These are phyloP conservation scores for Naganishia vaughanmartiniae DNA, from an alignment of 768 basidiomycete genomes.

Conservation along the genomic window DNA sequence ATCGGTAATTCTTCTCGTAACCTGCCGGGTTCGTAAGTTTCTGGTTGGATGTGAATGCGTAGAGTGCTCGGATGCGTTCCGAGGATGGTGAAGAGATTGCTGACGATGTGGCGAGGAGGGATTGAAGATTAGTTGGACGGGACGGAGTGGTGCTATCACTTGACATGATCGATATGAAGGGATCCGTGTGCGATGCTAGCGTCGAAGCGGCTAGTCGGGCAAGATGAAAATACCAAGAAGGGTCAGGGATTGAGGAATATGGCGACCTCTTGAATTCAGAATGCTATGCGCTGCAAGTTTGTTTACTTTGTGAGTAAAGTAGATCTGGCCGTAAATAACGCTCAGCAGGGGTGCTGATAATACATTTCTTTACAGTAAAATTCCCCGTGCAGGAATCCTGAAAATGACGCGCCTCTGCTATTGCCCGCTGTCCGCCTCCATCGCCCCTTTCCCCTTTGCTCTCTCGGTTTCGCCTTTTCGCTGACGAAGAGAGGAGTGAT, in stretches of 20 bases:
- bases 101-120: slow-evolving; percentile 32
- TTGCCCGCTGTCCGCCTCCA: background rate
- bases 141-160: background rate
- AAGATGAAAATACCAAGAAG: background rate
- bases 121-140: background rate
- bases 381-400: background rate
- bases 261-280: background rate
- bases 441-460: background rate
- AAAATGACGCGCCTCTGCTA: background rate
- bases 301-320: background rate
- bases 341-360: too few relatives aligned
- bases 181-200: too few relatives aligned
- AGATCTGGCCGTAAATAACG: too few relatives aligned
- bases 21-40: slow-evolving; percentile 79
- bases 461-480: background rate
- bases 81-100: slow-evolving; percentile 39
- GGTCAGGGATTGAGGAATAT: background rate
- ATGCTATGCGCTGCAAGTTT: background rate
- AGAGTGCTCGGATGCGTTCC: slow-evolving; percentile 59
- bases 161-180: background rate
- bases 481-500: too few relatives aligned
- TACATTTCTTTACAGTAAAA: too few relatives aligned
- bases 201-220: background rate
- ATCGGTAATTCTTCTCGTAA: slow-evolving; percentile 74
- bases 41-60: slow-evolving; percentile 81